These are phyloP conservation scores for Entomortierella chlamydospora DNA, from an alignment of 192 early-diverging fungal genomes.

Conservation along the genomic window DNA sequence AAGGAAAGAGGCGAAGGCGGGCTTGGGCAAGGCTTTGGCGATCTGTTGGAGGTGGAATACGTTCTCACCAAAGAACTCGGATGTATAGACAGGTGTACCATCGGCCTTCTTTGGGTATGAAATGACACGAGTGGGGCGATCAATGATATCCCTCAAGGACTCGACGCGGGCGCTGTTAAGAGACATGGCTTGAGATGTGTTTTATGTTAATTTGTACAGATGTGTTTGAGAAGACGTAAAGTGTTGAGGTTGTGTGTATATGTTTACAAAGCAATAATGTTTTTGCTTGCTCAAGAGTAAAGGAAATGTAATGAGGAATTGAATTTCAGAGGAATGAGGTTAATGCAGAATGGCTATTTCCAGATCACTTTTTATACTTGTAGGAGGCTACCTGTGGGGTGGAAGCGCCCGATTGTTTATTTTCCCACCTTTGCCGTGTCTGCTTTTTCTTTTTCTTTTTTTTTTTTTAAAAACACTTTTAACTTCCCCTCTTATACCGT, in stretches of 20 bases:
- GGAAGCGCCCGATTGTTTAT: neutral
- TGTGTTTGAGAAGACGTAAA: too few species aligned
- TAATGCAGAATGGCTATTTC: neutral
- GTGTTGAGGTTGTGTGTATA: too few species aligned
- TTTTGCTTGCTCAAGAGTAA: too few species aligned
- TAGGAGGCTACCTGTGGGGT: too few species aligned
- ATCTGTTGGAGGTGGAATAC: slow-evolving; percentile 95
- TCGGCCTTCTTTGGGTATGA: slow-evolving; percentile 78
- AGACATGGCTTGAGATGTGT: slow-evolving; percentile 53
- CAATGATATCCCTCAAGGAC: slow-evolving; percentile 63
- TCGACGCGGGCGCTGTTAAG: slow-evolving; percentile 58
- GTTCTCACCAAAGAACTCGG: slow-evolving; percentile 93
- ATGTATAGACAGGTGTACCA: slow-evolving; percentile 80
- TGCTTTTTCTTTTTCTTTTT: too few species aligned
- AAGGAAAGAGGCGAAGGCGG: slow-evolving; percentile 91
- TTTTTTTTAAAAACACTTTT: neutral
- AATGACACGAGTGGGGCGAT: slow-evolving; percentile 76
- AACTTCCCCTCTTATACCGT: neutral
- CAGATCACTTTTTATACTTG: slow-evolving; percentile 2
- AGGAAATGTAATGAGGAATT: neutral
- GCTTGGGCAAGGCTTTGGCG: slow-evolving; percentile 92
- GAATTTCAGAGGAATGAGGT: neutral
- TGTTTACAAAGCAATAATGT: too few species aligned
- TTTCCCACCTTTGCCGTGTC: neutral
- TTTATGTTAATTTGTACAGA: slow-evolving; percentile 8